Conservation (phyloP, 2,329 filamentous ascomycete genomes). For the Aspergillus tanneri region DNA sequence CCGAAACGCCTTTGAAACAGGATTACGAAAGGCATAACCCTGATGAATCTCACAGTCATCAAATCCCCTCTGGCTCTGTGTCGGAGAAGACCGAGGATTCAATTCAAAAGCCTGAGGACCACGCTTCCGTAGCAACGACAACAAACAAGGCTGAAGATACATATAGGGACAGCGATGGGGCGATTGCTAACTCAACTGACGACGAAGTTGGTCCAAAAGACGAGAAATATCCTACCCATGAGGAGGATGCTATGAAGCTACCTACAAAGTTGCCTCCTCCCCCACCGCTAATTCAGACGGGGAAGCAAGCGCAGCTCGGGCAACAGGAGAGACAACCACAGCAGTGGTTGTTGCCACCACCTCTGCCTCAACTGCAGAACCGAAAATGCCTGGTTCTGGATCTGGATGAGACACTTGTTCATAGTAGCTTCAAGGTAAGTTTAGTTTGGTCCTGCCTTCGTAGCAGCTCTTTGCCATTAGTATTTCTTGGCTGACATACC, state of each 20-base stretch:
- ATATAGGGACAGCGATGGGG: conserved; percentile 53
- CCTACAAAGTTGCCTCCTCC: conserved; percentile 57
- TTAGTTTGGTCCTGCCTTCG: not conserved
- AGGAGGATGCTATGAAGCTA: conserved; percentile 43
- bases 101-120: conserved; percentile 22
- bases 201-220: conserved; percentile 47
- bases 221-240: conserved; percentile 44
- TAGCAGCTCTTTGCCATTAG: too few relatives aligned
- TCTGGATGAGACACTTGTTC: conserved; percentile 92
- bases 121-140: conserved; percentile 4
- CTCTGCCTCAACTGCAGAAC: conserved; percentile 74
- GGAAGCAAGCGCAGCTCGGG: conserved; percentile 33
- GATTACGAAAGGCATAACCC: conserved; percentile 15
- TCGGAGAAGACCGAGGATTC: conserved; percentile 20
- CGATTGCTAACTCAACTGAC: conserved; percentile 62
- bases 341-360: conserved; percentile 77
- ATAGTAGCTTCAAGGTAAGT: conserved; percentile 95
- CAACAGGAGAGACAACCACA: conserved; percentile 49
- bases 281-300: conserved; percentile 50
- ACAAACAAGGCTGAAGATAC: conserved; percentile 21
- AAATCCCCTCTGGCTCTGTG: conserved; percentile 17
- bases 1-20: conserved; percentile 15
- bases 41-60: conserved; percentile 5
- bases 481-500: conserved; percentile 5
- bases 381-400: conserved; percentile 94